A percentile compares a stretch with the other conserved stretches of the same genome.
These are phyloP conservation scores for Gloeophyllum trabeum DNA, from an alignment of 768 basidiomycete species.

Conservation along the genomic window DNA sequence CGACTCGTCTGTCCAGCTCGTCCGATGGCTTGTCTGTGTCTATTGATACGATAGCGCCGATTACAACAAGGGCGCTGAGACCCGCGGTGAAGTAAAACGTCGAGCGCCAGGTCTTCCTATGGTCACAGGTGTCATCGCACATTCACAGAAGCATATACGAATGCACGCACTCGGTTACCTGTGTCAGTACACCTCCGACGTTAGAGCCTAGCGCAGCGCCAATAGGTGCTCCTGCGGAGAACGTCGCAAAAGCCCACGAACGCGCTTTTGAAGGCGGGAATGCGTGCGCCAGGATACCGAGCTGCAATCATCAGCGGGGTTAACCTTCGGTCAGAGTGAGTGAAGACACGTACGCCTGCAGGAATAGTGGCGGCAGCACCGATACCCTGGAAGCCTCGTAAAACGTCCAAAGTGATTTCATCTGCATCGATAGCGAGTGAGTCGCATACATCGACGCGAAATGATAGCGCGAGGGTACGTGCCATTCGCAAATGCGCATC, in stretches of 20 bases:
- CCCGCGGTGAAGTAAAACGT: slow-evolving; percentile 50
- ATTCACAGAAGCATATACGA: not conserved
- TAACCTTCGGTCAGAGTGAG: not conserved
- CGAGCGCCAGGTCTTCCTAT: slow-evolving; percentile 50
- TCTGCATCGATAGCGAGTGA: slow-evolving; percentile 24
- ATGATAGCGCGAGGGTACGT: slow-evolving; percentile 5
- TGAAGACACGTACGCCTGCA: slow-evolving; percentile 49
- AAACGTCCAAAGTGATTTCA: slow-evolving; percentile 48
- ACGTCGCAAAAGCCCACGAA: slow-evolving; percentile 72
- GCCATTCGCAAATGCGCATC: slow-evolving; percentile 54
- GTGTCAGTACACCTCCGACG: slow-evolving; percentile 63
- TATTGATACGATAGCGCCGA: slow-evolving; percentile 48
- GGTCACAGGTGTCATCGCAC: not conserved
- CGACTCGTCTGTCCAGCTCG: slow-evolving; percentile 27
- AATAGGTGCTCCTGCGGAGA: slow-evolving; percentile 76
- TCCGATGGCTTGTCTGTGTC: slow-evolving; percentile 36
- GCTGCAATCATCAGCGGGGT: slow-evolving; percentile 29
- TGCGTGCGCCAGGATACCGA: slow-evolving; percentile 73
- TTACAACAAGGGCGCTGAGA: slow-evolving; percentile 36
- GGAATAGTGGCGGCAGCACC: slow-evolving; percentile 71
- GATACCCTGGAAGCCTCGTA: slow-evolving; percentile 74
- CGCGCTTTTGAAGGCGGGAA: slow-evolving; percentile 64
- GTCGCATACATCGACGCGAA: not conserved
- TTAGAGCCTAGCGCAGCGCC: slow-evolving; percentile 64
- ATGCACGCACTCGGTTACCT: slow-evolving; percentile 28